Evolutionary conservation across 1,284 basidiomycete species (phyloP).

Genomic region (Uromyces viciae-fabae): DNA sequence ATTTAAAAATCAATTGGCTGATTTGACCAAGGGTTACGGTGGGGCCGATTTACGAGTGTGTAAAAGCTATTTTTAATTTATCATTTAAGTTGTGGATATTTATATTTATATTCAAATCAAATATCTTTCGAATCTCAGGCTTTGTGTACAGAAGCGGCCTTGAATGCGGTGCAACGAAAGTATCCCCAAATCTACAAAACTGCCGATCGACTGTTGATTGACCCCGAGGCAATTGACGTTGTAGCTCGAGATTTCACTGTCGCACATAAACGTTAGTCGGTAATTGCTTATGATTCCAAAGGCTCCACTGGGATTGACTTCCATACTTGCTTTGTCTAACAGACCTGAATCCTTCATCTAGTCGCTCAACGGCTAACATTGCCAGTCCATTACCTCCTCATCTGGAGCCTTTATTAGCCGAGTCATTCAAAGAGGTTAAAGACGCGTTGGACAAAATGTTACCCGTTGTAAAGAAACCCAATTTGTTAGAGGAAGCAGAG

Average conservation of each 20-base stretch:
- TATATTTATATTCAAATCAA: slow-evolving; percentile 9
- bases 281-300: slow-evolving; percentile 52
- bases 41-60: slow-evolving; percentile 89
- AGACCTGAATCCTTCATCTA: slow-evolving; percentile 92
- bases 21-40: slow-evolving; percentile 93
- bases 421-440: slow-evolving; percentile 69
- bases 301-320: background rate
- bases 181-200: slow-evolving; percentile 98
- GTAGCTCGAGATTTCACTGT: slow-evolving; percentile 95
- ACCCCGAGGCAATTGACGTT: slow-evolving; percentile 80
- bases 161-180: slow-evolving; percentile 90
- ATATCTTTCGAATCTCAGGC: slow-evolving; percentile 61
- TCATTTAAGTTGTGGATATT: background rate
- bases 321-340: background rate
- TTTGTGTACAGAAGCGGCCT: slow-evolving; percentile 87
- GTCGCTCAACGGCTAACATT: slow-evolving; percentile 77
- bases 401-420: slow-evolving; percentile 72
- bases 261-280: slow-evolving; percentile 75
- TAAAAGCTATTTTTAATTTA: slow-evolving; percentile 46
- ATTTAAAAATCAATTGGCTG: slow-evolving; percentile 70
- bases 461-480: slow-evolving; percentile 55
- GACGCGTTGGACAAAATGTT: slow-evolving; percentile 61
- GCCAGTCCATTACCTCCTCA: slow-evolving; percentile 81
- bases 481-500: slow-evolving; percentile 81
- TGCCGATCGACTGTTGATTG: slow-evolving; percentile 74